Evolutionary conservation across 768 basidiomycete species (phyloP).

Genomic region (Tremella fuciformis): DNA sequence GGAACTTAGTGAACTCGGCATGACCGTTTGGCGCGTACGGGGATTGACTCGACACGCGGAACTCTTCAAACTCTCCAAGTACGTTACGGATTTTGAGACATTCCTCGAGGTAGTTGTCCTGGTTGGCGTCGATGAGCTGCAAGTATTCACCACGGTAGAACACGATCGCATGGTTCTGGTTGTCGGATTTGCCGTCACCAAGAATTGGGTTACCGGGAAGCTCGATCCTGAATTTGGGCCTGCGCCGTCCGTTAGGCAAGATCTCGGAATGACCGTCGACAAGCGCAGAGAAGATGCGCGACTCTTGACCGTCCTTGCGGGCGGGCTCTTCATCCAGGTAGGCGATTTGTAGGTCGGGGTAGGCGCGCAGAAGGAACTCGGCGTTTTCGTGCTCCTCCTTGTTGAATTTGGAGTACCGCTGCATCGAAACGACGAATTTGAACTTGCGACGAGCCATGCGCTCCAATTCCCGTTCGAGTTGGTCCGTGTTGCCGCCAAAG

Average conservation of each 20-base stretch:
- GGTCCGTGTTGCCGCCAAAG: slow-evolving; percentile 96
- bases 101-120: slow-evolving; percentile 99
- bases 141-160: slow-evolving; percentile 99
- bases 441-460: slow-evolving; percentile 97
- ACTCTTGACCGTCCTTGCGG: slow-evolving; percentile 90
- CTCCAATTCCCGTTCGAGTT: slow-evolving; percentile 91
- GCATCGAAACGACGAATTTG: slow-evolving; percentile 99
- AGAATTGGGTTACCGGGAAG: slow-evolving; percentile 98
- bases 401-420: slow-evolving; percentile 98
- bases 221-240: slow-evolving; percentile 97
- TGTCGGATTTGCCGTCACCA: slow-evolving; percentile 98
- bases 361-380: slow-evolving; percentile 93
- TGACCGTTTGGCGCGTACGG: slow-evolving; percentile 89
- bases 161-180: slow-evolving; percentile 99
- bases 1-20: slow-evolving; percentile 80
- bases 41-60: slow-evolving; percentile 73
- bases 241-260: slow-evolving; percentile 76
- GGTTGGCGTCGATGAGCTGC: slow-evolving; percentile 98
- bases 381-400: slow-evolving; percentile 99
- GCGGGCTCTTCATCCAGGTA: slow-evolving; percentile 95
- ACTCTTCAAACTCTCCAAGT: slow-evolving; percentile 97
- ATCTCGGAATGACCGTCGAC: slow-evolving; percentile 99
- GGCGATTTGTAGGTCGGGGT: slow-evolving; percentile 97
- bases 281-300: slow-evolving; percentile 88
- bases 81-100: slow-evolving; percentile 98